Base-by-base conservation (phyloP, 179 eudicot species). In the Silene coronaria region DNA sequence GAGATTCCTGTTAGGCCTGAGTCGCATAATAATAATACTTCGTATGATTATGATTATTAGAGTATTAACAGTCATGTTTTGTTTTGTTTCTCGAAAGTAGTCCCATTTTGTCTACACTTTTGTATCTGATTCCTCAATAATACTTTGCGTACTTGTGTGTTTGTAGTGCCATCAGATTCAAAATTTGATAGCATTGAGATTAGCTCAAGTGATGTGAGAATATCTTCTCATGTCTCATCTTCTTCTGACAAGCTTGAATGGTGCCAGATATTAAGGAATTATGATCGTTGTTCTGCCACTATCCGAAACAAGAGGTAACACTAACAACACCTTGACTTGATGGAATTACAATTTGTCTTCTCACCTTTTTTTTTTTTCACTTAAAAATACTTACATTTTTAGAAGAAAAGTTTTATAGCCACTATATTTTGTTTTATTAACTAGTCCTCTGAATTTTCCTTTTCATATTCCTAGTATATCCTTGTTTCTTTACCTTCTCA, bases 211-310 rank as follows among this genome's bases (percentile, higher is more conserved):
- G 90, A 85, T 79, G 82, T 70, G 73, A 68, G 74, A 45, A 58
- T 89, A 62, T 82, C 82, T 75, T 87, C 91, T 55, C 86, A 80
- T 75, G 79, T 89, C 23, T 83, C 83, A 28, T 76, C 76, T 48
- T 67, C 84, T 38, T 26, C 73, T 27, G 90, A 82, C 72, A 86
- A 81, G 83, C 87, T 75, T 66, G 88, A 77, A 65, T 91, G 96
- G 96, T 89, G 96, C 82, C 88, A 89, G 80, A 89, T 89, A 61
- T 73, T 85, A 34, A 85, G 91, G 82, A 87, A 86, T 55, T 70
- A 82, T 61, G 96, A 89, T 82, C 83, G 83, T 28, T 84, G 84
- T 75, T 86, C 92, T 42, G 96, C 90, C 73, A 81, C 76, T 21
- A 73, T 91, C 70, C 83, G 80, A 77, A 91, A 91, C 79, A 86